Percentiles rank a stretch among this genome's conserved stretches.
These are phyloP conservation scores for Apiotrichum siamense DNA, from an alignment of 1,284 basidiomycete species.

Conservation along the genomic window DNA sequence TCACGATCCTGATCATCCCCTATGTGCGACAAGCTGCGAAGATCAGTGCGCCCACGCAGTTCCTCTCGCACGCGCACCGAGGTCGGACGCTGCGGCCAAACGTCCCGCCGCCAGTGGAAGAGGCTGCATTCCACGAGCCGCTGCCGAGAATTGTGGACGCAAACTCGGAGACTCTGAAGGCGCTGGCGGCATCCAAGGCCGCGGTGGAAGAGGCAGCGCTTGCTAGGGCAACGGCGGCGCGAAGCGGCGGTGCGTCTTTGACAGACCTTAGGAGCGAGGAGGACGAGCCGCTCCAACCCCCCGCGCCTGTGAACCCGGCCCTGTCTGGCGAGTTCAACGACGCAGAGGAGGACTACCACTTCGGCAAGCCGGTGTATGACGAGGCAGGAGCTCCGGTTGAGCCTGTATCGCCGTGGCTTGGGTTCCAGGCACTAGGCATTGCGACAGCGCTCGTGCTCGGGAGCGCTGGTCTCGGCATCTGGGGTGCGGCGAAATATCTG, in stretches of 20 bases:
- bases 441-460: constrained; percentile 38
- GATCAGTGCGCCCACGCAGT: constrained; percentile 20
- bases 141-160: not conserved
- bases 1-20: constrained; percentile 33
- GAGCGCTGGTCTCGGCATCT: constrained; percentile 32
- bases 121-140: not conserved
- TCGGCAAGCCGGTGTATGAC: constrained; percentile 14
- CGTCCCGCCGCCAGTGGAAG: not conserved
- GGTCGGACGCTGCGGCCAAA: not conserved
- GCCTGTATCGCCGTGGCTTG: constrained; percentile 20
- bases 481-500: constrained; percentile 28
- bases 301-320: not conserved
- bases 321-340: constrained; percentile 24
- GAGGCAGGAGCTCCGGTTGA: constrained; percentile 14
- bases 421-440: constrained; percentile 35
- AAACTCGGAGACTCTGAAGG: not conserved
- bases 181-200: not conserved
- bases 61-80: constrained; percentile 22
- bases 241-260: not conserved
- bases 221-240: not conserved
- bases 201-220: not conserved
- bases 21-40: constrained; percentile 32
- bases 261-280: not conserved
- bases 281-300: not conserved
- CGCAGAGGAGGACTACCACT: constrained; percentile 26